phyloP scores from a whole-genome alignment of 176 grass and related monocot genomes.

The Microstegium vimineum region DNA sequence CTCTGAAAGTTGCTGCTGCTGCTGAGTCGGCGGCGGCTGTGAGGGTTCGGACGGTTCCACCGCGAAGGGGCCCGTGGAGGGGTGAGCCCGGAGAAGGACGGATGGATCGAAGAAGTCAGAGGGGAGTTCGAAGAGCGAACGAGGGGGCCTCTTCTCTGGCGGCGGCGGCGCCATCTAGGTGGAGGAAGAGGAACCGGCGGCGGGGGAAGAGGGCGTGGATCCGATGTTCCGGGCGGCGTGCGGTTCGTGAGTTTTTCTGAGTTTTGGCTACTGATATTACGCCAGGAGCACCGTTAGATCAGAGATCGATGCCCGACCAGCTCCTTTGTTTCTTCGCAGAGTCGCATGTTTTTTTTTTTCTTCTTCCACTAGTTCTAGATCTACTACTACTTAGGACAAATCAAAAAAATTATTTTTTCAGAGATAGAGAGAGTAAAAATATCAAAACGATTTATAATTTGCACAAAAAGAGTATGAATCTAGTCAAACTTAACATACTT shows the following conservation, averaged over 20 bases:
- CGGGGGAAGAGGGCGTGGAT: neutral
- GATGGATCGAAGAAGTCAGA: conserved; percentile 65
- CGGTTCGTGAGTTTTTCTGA: neutral
- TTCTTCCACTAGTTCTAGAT: too few relatives aligned
- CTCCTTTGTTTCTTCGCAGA: too few relatives aligned
- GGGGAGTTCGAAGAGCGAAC: conserved; percentile 74
- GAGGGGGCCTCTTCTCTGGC: conserved; percentile 55
- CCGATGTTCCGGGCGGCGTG: conserved; percentile 22
- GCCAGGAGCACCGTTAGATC: conserved; percentile 25
- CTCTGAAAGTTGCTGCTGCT: conserved; percentile 18
- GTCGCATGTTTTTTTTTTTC: too few relatives aligned
- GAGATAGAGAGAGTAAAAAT: too few relatives aligned
- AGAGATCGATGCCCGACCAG: neutral
- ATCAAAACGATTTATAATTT: too few relatives aligned
- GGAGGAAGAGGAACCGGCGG: neutral
- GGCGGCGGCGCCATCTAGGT: conserved; percentile 48
- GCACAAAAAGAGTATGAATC: too few relatives aligned
- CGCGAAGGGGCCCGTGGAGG: conserved; percentile 21
- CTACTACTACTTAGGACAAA: too few relatives aligned
- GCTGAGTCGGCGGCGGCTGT: conserved; percentile 12
- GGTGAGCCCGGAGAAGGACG: conserved; percentile 38
- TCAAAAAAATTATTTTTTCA: too few relatives aligned
- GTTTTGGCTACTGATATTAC: neutral
- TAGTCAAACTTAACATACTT: too few relatives aligned
- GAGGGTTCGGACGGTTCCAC: conserved; percentile 33